Evolutionary conservation across 73 alveolate genomes (phyloP), one percentile per base, ranked within the genome.

Genomic region (Loxodes magnus): DNA sequence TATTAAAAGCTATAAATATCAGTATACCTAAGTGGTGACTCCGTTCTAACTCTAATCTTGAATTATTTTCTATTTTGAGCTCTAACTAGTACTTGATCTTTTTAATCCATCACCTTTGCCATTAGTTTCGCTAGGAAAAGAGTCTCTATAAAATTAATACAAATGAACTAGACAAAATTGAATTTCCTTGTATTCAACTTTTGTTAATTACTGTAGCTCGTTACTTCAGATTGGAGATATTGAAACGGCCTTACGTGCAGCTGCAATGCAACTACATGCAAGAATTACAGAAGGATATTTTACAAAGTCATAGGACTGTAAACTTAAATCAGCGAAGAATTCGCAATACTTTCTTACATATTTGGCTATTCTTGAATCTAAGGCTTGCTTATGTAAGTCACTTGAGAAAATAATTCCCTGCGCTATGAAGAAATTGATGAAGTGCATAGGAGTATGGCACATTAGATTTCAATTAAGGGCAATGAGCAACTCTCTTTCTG

Each of bases 261-360:
- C 43, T 33, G 43, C 43, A n/a, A 33, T 33, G 14, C 43, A 33
- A 33, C 17, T 15, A 15, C 43, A 33, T 12, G 43, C 43, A n/a
- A 33, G 10, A 33, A n/a, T 33, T 33, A n/a, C 43, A 0, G 43
- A 15, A n/a, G 43, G 10, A 15, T 33, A 33, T 33, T 33, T 12
- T 1, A 15, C 14, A n/a, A 33, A 2, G 17, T 33, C 43, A 33
- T 33, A 33, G 17, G 10, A 12, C 14, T 33, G 43, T n/a, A 33
- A 15, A 15, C 43, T n/a, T 15, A 33, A n/a, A n/a, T 33, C 43
- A 2, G 14, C 43, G 43, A 33, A 33, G 14, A 33, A 33, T n/a
- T 33, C 43, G 10, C 17, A 12, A 33, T 33, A 33, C 14, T 15
- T 33, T n/a, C 14, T 33, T 1, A 33, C 43, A 15, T 33, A 33